Conservation (phyloP, 352 stramenopile species). For the Phytophthora nicotianae region DNA sequence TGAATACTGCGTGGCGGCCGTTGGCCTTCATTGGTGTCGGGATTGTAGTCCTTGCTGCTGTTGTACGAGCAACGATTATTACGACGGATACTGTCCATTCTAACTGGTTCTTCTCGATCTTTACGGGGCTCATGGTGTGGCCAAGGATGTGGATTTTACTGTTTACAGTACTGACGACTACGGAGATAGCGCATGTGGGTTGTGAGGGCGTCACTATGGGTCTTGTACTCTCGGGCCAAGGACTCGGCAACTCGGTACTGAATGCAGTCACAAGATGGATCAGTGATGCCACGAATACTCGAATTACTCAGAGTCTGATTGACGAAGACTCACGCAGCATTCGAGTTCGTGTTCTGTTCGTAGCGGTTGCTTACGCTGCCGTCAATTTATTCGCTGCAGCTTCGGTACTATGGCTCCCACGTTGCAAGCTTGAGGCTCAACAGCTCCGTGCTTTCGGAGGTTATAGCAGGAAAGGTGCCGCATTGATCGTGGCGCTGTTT, state of each 20-base stretch:
- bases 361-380: constrained; percentile 20
- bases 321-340: constrained; percentile 32
- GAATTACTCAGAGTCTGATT: constrained; percentile 27
- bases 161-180: constrained; percentile 45
- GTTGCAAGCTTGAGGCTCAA: constrained; percentile 49
- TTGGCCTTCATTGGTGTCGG: constrained; percentile 36
- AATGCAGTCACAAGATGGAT: constrained; percentile 36
- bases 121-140: constrained; percentile 36
- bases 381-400: constrained; percentile 38
- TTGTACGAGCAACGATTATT: constrained; percentile 41
- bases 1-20: constrained; percentile 46
- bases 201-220: constrained; percentile 62
- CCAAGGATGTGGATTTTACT: constrained; percentile 48
- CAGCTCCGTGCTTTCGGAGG: constrained; percentile 42
- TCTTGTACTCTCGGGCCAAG: constrained; percentile 52
- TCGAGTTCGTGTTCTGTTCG: constrained; percentile 29
- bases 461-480: constrained; percentile 37
- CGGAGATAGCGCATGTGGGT: constrained; percentile 59
- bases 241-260: constrained; percentile 35
- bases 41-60: constrained; percentile 34
- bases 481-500: constrained; percentile 34
- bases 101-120: constrained; percentile 53
- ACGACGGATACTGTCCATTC: constrained; percentile 38
- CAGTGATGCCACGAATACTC: constrained; percentile 29
- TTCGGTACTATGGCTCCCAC: constrained; percentile 36